Conservation (phyloP, 345 rosid species). For the Xanthoceras sorbifolium region DNA sequence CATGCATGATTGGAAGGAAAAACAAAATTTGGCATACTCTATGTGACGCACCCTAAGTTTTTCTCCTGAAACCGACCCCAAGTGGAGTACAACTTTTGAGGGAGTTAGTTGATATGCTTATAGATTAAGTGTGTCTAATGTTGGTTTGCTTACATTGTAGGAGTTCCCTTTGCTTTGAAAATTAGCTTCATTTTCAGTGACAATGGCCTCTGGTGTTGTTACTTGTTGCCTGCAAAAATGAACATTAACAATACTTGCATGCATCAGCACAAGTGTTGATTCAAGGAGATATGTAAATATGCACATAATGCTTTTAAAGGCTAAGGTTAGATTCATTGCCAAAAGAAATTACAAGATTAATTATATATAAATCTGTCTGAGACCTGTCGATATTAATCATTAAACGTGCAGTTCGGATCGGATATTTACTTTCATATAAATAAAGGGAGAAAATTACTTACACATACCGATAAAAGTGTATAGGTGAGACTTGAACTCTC, state of each 20-base stretch:
- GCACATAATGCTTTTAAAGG: neutral
- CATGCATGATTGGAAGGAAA: too few species aligned
- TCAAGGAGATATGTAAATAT: neutral
- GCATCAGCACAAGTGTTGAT: too few species aligned
- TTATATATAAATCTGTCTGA: too few species aligned
- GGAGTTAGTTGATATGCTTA: conserved; percentile 36
- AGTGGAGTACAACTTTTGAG: neutral
- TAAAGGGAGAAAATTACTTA: too few species aligned
- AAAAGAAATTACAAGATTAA: too few species aligned
- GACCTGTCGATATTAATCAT: too few species aligned
- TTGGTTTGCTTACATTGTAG: conserved; percentile 43
- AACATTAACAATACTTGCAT: neutral
- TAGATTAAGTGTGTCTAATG: conserved; percentile 69
- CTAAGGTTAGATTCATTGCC: neutral
- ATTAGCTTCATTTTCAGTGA: conserved; percentile 29
- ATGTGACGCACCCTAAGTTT: neutral
- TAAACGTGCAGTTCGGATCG: too few species aligned
- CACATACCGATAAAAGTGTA: too few species aligned
- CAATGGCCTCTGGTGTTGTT: conserved; percentile 22
- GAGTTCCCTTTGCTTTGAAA: conserved; percentile 27
- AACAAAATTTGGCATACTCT: too few species aligned
- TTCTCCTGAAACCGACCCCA: neutral
- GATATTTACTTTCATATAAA: too few species aligned
- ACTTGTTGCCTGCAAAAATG: conserved; percentile 34
- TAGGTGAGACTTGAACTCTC: too few species aligned